Base-by-base conservation (phyloP, 202 grass and related monocot species). In the Elaeis oleifera region DNA sequence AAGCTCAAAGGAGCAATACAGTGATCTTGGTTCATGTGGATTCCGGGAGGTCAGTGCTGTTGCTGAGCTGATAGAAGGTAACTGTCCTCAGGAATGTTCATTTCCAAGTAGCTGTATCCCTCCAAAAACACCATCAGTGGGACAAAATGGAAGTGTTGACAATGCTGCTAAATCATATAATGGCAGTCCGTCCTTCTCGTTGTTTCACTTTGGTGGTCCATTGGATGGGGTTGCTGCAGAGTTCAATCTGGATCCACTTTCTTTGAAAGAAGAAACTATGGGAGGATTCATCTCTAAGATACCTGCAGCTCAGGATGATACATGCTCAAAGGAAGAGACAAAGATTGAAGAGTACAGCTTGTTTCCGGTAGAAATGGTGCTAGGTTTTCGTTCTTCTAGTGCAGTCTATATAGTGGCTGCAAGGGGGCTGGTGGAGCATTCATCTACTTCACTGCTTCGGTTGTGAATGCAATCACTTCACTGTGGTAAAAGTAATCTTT, bases 191-290 rank as follows among this genome's bases (percentile, higher is more conserved):
- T 59, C 57, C 57, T 59, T 31, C 57, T 59, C 57, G 5, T 59
- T 59, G 23, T 59, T 59, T 59, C 57, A 59, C 24, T 59, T 59
- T 59, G 57, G 57, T 3, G 57, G 57, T 24, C 57, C 57, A 26
- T 17, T 59, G 57, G 57, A 21, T 1, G 23, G 57, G 24, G 23
- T 28, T 27, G 22, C 57, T 6, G 24, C 56, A 16, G 56, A 21
- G 15, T 17, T 59, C 15, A 27, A 16, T 16, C 16, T 25, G 22
- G 27, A 25, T 27, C 57, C 56, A 6, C 56, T 5, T 0, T 59
- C 13, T 26, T 59, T 24, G 16, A 59, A 59, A 59, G 57, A 59
- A 59, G 56, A 31, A 17, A 59, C 24, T 6, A 17, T 6, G 24
- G 57, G 57, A 16, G 57, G 24, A 5, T 25, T 31, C 13, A 15